These are phyloP conservation scores for Microsporum canis DNA, from an alignment of 2,329 filamentous ascomycete genomes.

Conservation along the genomic window DNA sequence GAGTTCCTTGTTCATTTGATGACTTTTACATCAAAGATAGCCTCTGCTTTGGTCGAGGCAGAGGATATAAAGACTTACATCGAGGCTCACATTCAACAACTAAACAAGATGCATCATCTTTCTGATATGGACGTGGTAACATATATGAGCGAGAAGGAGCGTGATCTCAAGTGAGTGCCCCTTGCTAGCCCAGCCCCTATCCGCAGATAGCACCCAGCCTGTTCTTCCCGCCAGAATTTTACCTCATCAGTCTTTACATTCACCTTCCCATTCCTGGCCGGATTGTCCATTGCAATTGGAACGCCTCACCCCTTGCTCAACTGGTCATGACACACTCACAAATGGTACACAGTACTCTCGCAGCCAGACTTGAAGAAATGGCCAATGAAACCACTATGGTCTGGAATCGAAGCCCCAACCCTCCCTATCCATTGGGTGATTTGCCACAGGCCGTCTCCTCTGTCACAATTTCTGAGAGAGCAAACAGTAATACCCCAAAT, in stretches of 20 bases:
- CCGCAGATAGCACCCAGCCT: background rate
- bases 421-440: background rate
- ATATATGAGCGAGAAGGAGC: conserved; percentile 1
- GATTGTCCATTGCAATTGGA: background rate
- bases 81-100: background rate
- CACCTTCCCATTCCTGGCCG: background rate
- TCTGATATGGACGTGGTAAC: background rate
- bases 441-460: background rate
- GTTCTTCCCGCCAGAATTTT: background rate
- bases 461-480: background rate
- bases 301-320: background rate
- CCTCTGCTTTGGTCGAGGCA: background rate
- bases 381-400: background rate
- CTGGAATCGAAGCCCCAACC: conserved; percentile 5
- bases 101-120: background rate
- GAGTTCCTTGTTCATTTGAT: background rate
- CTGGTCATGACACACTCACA: background rate
- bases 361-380: conserved; percentile 1
- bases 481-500: background rate
- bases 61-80: conserved; percentile 4
- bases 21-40: background rate
- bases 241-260: background rate
- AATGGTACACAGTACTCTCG: background rate
- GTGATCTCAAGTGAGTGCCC: background rate
- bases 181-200: background rate